Evolutionary conservation across 331 rosid genomes (phyloP), one percentile per base, ranked within the genome.

Genomic region (Arachis monticola): DNA sequence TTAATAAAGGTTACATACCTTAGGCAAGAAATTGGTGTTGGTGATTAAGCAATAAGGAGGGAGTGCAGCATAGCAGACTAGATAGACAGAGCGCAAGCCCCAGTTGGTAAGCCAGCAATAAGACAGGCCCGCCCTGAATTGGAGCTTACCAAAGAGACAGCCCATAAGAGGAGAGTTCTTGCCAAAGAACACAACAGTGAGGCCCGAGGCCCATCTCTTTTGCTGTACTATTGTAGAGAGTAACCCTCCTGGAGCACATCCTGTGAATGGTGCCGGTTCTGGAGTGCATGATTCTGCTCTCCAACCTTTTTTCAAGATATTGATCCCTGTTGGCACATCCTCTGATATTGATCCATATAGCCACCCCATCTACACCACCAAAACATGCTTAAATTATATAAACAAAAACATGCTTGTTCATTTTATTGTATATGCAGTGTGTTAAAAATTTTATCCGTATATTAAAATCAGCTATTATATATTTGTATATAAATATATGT

Each of bases 271-370:
- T 0, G 78, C 84, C 47, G 87, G 89, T 50, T 84, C 82, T 0
- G 94, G 91, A 2, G 69, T 66, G 48, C 83, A 80, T 2, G 57
- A 0, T 5, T 69, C 84, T 5, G 98, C 88, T 69, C 82, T 86
- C 98, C 94, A 93, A n/a, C 97, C 98, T 64, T 6, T 89, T 50
- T 64, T 81, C 7, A 88, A 92, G 48, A 88, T 86, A 45, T 46
- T 56, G 31, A 91, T 30, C 6, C 98, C 88, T 2, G 93, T 91
- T 3, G 82, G 84, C 1, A 79, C 2, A 59, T 93, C 98, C 58
- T 93, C 97, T 11, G 79, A 7, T 40, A 70, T 17, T 10, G 93
- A 86, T 79, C 93, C 92, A 84, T 90, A 87, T 46, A 70, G 41
- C 91, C 89, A 88, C 0, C 96, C 94, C 41, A 86, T 67, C 93